phyloP scores from a whole-genome alignment of 768 basidiomycete species.

The Chlorophyllum brunneum region DNA sequence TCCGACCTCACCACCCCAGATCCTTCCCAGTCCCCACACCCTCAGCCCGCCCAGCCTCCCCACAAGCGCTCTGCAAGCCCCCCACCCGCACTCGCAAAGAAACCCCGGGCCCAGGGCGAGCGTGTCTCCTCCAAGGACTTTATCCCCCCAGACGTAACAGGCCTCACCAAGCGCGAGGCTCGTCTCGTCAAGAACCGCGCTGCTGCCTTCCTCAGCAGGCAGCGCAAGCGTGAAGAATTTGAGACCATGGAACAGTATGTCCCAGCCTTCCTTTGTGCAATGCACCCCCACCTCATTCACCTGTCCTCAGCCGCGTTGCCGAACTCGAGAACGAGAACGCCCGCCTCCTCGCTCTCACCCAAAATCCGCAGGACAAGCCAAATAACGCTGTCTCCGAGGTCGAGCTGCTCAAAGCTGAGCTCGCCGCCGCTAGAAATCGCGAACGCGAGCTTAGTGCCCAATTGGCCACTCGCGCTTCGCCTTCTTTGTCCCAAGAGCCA shows the following conservation, averaged over 20 bases:
- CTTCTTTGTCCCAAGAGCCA: constrained; percentile 24
- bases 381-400: constrained; percentile 50
- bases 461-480: constrained; percentile 35
- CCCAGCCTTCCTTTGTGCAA: constrained; percentile 13
- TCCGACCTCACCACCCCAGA: constrained; percentile 22
- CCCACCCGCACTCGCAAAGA: constrained; percentile 27
- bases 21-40: constrained; percentile 9
- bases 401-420: constrained; percentile 61
- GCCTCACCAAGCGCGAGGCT: constrained; percentile 87
- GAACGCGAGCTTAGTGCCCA: constrained; percentile 64
- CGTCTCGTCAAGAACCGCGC: constrained; percentile 90
- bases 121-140: constrained; percentile 74
- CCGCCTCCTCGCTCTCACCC: constrained; percentile 58
- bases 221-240: constrained; percentile 90
- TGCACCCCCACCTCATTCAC: constrained; percentile 20
- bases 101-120: constrained; percentile 46
- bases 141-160: constrained; percentile 82
- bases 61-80: constrained; percentile 47
- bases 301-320: constrained; percentile 62
- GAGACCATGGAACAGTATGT: constrained; percentile 88
- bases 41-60: constrained; percentile 25
- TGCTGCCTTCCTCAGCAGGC: constrained; percentile 86
- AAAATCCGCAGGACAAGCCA: constrained; percentile 30
- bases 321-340: constrained; percentile 85
- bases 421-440: constrained; percentile 61